These are phyloP conservation scores for Deinandra increscens DNA, from an alignment of 129 eudicot genomes.

Conservation along the genomic window DNA sequence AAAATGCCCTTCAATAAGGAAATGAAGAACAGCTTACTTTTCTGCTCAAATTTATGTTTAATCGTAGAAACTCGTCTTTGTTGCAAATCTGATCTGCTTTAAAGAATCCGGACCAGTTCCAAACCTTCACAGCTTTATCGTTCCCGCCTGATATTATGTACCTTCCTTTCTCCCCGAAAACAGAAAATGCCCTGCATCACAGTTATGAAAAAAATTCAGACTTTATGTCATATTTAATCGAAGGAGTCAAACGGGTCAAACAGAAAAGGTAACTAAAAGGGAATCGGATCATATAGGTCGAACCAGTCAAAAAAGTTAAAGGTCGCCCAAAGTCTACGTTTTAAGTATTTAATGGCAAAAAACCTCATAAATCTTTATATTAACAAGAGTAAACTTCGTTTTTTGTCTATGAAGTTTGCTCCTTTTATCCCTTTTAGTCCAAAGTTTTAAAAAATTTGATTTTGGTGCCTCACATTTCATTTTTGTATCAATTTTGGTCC, in stretches of 20 bases:
- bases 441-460: too few species aligned
- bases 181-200: constrained; percentile 64
- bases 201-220: neutral
- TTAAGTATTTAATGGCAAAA: neutral
- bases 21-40: constrained; percentile 50
- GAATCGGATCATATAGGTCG: neutral
- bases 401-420: too few species aligned
- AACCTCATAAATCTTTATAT: neutral
- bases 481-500: too few species aligned
- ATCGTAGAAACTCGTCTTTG: constrained; percentile 39
- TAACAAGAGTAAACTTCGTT: too few species aligned
- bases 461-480: too few species aligned
- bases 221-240: neutral
- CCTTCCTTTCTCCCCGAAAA: constrained; percentile 93
- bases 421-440: too few species aligned
- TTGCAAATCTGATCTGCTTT: constrained; percentile 41
- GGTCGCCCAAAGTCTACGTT: neutral
- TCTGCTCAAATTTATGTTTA: constrained; percentile 62
- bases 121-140: constrained; percentile 82
- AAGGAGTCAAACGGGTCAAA: neutral
- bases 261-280: neutral
- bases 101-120: constrained; percentile 73
- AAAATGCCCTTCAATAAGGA: constrained; percentile 16
- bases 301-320: neutral
- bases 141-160: constrained; percentile 87